Evolutionary conservation across 371 early-diverging fungal species (phyloP), one percentile per base, ranked within the genome.

Genomic region (Smittium culicis): DNA sequence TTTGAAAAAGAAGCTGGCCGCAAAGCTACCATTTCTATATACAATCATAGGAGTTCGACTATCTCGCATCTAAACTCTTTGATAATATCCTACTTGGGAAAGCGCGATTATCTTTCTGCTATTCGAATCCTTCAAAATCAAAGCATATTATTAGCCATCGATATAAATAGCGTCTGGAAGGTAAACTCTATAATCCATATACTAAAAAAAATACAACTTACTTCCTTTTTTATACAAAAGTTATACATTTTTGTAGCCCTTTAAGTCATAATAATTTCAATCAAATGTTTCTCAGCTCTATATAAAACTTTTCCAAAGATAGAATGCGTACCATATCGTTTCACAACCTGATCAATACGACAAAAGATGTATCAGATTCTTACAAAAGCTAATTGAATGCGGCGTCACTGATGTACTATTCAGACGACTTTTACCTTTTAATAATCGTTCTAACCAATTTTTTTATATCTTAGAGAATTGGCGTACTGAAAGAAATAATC

Each of bases 341-440:
- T 30, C 31, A 31, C 2, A 63, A 33, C 63, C 63, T 33, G 63
- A 63, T 33, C n/a, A 32, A 33, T 63, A 30, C 24, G 33, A 63
- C 35, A 63, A 30, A 30, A n/a, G 63, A 35, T 63, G 63, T 33
- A 31, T 34, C 5, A 63, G 33, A 32, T 63, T 30, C 32, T n/a
- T 63, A 63, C 63, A 32, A 33, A 33, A 27, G 33, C 34, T 63
- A 2, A 11, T 63, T 20, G 63, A 63, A 24, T 63, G 63, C 32
- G 63, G 63, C 14, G 28, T 63, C 1, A 30, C 3, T 35, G 35
- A 63, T 63, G 63, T 63, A 63, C 29, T 59, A n/a, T 59, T 59
- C 5, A 16, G 16, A 11, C 11, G 27, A 29, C n/a, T 59, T 59
- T 59, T 59, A 11, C n/a, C 16, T 11, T 32, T 14, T 5, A 5